Conservation (phyloP, 768 basidiomycete species). For the Mycena maculata region DNA sequence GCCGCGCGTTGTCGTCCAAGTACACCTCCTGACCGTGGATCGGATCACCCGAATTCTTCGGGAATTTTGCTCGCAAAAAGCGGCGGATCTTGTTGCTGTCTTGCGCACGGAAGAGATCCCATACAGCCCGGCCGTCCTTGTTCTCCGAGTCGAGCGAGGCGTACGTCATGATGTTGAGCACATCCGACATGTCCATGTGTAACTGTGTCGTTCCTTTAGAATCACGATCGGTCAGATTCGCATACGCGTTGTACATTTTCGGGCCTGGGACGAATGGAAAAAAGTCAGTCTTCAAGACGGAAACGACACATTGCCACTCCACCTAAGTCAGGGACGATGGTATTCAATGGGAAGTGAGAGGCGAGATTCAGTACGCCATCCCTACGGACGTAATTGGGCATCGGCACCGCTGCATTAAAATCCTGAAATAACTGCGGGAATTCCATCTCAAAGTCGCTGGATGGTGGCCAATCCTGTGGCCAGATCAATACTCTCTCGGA, state of each 20-base stretch:
- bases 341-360: too few relatives aligned
- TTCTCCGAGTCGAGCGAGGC: slow-evolving; percentile 68
- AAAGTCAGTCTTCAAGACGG: too few relatives aligned
- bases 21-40: slow-evolving; percentile 94
- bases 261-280: too few relatives aligned
- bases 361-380: too few relatives aligned
- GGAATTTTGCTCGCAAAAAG: slow-evolving; percentile 76
- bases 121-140: slow-evolving; percentile 83
- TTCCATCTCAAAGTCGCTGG: too few relatives aligned
- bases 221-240: slow-evolving; percentile 71
- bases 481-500: background rate
- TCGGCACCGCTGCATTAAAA: too few relatives aligned
- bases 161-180: slow-evolving; percentile 91
- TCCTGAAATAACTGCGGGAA: too few relatives aligned
- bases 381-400: too few relatives aligned
- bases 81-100: slow-evolving; percentile 82
- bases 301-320: too few relatives aligned
- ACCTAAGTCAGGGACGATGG: too few relatives aligned
- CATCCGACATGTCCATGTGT: slow-evolving; percentile 96
- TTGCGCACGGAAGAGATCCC: slow-evolving; percentile 89
- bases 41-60: slow-evolving; percentile 79
- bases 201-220: slow-evolving; percentile 89
- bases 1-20: slow-evolving; percentile 75
- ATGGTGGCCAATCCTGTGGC: slow-evolving; percentile 84
- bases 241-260: slow-evolving; percentile 89